Base-by-base conservation (phyloP, 192 early-diverging fungal species). In the Gamsiella multidivaricata region DNA sequence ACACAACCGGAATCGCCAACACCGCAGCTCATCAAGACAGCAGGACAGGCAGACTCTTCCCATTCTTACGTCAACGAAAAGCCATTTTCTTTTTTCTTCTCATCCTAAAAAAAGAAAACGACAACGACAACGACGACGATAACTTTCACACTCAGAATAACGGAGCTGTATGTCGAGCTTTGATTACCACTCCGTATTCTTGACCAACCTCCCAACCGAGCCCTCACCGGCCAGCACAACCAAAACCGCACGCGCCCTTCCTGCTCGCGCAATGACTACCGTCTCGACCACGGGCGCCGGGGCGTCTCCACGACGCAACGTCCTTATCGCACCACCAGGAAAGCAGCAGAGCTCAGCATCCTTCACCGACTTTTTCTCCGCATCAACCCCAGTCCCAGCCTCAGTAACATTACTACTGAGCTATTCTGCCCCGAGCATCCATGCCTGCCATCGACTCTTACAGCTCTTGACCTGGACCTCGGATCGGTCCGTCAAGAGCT, bases 381-480 rank as follows among this genome's bases (percentile, higher is more conserved):
- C 75, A 28, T 80, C 80, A 36, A 84, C 76, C 4, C 83, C 83
- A n/a, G 74, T 78, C 32, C 74, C 74, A 18, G 65, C 83, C 22
- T 80, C 80, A 20, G 78, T 84, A 29, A 84, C 80, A 1, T 60
- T 81, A 3, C 71, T 84, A 20, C 45, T 84, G 26, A 80, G 76
- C 18, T 81, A 84, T 29, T 62, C 70, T 37, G 61, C 70, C 28
- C 83, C 83, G 0, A 56, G 79, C 29, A 66, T 81, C 45, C 80
- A 70, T 53, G 67, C 47, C 34, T 57, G 79, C 32, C 79, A 81
- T 32, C 67, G 66, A 3, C 51, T 84, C 43, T 51, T 84, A 18
- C 78, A 79, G 18, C 65, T 84, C 18, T 25, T 84, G 22, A 81
- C 83, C 3, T 84, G 83, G 83, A 62, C 80, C 18, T 70, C 83